These are phyloP conservation scores for Solanum paucissectum DNA, from an alignment of 257 asterid genomes.

Conservation along the genomic window DNA sequence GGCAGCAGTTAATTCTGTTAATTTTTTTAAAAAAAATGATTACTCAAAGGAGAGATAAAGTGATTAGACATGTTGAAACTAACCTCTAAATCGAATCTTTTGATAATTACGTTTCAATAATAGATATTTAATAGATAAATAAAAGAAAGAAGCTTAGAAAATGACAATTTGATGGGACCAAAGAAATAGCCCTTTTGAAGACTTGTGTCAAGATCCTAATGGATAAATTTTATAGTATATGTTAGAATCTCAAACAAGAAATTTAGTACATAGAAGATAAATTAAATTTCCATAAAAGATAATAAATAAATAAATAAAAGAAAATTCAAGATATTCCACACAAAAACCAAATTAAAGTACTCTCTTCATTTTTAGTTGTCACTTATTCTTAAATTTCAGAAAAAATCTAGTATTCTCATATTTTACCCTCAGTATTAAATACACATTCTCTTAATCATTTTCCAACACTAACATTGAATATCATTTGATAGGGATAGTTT, in stretches of 20 bases:
- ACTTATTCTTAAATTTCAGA: no score
- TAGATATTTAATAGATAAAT: neutral
- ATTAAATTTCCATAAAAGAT: neutral
- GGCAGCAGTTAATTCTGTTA: neutral
- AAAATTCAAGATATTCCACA: neutral
- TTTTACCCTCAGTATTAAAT: neutral
- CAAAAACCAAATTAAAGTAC: no score
- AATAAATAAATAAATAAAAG: neutral
- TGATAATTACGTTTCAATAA: neutral
- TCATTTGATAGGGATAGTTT: no score
- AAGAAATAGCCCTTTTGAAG: neutral
- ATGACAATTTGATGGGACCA: neutral
- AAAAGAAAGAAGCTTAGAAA: neutral
- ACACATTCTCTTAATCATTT: neutral
- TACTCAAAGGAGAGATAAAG: neutral
- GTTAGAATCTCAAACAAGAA: neutral
- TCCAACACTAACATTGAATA: neutral
- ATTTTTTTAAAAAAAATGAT: neutral
- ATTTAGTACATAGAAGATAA: neutral
- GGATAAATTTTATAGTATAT: neutral
- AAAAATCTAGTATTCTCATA: neutral
- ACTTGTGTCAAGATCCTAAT: neutral
- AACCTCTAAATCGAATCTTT: neutral
- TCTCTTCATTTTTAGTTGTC: neutral
- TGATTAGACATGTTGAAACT: neutral